A percentile compares a stretch with the other conserved stretches of the same genome.
Conservation (phyloP, 176 grass and related monocot species). For the Hordeum marinum region DNA sequence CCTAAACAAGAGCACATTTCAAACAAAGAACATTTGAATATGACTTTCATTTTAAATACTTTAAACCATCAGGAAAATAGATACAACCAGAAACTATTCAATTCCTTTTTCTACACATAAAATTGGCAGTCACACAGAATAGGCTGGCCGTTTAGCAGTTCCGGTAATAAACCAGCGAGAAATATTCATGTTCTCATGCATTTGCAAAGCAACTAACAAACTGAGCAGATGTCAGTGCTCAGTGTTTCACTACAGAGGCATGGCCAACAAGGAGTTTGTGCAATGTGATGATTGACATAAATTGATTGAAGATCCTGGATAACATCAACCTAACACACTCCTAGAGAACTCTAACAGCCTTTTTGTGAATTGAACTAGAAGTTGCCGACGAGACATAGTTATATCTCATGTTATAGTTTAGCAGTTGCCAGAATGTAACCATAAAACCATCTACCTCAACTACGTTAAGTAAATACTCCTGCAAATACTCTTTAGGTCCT, state of each 20-base stretch:
- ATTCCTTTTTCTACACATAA: not conserved
- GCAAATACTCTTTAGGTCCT: not conserved
- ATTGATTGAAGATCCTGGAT: conserved; percentile 7
- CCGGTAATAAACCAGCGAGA: not conserved
- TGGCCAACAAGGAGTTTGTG: not conserved
- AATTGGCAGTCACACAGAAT: not conserved
- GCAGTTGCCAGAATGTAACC: not conserved
- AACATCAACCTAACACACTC: not conserved
- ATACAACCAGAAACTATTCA: not conserved
- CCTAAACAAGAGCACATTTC: not conserved
- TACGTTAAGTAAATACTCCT: not conserved
- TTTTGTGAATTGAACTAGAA: not conserved
- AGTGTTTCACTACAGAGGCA: not conserved
- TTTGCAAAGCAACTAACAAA: not conserved
- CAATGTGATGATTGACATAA: not conserved
- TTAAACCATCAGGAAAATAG: conserved; percentile 9
- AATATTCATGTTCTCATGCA: not conserved
- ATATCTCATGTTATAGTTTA: conserved; percentile 2
- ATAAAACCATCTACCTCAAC: not conserved
- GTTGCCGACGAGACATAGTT: not conserved
- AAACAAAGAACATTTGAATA: not conserved
- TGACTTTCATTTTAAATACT: not conserved
- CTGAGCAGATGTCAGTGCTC: not conserved
- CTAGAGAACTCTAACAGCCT: not conserved
- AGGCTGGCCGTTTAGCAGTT: not conserved